Percentiles rank a stretch among this genome's conserved stretches.
phyloP scores from a whole-genome alignment of 805 yeast species.

The Candida glaebosa region DNA sequence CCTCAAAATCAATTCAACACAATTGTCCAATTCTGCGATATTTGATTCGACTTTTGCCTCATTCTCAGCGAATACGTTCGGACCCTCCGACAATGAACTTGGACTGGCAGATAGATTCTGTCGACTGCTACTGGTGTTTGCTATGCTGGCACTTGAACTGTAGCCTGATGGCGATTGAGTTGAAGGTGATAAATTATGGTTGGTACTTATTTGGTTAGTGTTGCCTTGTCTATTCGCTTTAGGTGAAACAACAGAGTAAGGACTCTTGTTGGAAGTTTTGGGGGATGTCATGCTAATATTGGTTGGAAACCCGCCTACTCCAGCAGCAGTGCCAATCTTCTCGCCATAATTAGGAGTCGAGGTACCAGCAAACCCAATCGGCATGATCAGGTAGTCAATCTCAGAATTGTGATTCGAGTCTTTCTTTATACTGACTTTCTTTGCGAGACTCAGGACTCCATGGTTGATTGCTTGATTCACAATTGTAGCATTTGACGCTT shows the following conservation, averaged over 20 bases:
- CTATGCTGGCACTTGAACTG: neutral
- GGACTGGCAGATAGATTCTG: neutral
- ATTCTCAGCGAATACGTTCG: constrained; percentile 1
- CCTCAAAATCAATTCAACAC: constrained; percentile 27
- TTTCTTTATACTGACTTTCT: constrained; percentile 2
- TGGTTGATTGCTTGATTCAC: constrained; percentile 3
- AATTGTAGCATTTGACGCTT: constrained; percentile 3
- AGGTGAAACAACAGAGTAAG: neutral
- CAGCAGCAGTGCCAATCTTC: neutral
- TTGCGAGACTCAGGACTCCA: constrained; percentile 1
- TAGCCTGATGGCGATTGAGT: neutral
- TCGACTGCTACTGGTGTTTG: neutral
- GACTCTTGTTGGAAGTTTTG: neutral
- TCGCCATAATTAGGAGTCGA: neutral
- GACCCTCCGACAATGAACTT: neutral
- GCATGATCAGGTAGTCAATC: neutral
- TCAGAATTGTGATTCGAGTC: neutral
- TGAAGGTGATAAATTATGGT: too few species aligned
- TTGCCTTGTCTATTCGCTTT: neutral
- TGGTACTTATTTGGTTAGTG: too few species aligned
- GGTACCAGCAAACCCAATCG: neutral
- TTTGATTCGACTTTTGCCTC: constrained; percentile 7
- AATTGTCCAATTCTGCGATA: constrained; percentile 30
- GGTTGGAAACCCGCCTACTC: neutral
- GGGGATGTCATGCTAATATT: neutral